These are phyloP conservation scores for Zymoseptoria brevis DNA, from an alignment of 2,329 filamentous ascomycete species.

Conservation along the genomic window DNA sequence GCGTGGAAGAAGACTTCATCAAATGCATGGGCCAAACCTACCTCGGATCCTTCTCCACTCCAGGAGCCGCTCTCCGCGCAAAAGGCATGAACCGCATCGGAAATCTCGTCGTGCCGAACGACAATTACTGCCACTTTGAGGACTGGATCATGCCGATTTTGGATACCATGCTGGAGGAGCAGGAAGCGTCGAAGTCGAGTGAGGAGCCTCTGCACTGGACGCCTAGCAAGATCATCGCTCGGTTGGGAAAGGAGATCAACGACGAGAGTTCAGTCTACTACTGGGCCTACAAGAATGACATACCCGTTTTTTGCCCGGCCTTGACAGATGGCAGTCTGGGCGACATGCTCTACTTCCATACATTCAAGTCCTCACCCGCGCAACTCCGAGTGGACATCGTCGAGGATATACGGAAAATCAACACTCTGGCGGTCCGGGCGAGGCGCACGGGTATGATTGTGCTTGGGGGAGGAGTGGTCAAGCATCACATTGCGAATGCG, in stretches of 20 bases:
- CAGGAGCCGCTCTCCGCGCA: conserved; percentile 67
- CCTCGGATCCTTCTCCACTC: conserved; percentile 73
- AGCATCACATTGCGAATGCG: conserved; percentile 97
- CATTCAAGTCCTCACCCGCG: conserved; percentile 75
- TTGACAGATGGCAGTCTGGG: conserved; percentile 91
- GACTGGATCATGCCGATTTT: conserved; percentile 96
- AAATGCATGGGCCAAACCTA: conserved; percentile 95
- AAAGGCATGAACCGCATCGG: conserved; percentile 93
- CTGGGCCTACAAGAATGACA: conserved; percentile 95
- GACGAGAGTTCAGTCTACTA: conserved; percentile 88
- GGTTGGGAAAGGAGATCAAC: conserved; percentile 89
- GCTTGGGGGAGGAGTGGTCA: conserved; percentile 86
- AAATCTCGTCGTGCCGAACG: conserved; percentile 90
- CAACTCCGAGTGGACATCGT: conserved; percentile 86
- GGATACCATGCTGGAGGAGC: conserved; percentile 88
- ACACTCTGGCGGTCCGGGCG: conserved; percentile 81
- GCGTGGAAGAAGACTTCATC: conserved; percentile 95
- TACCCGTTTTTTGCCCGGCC: conserved; percentile 93
- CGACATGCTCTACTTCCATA: conserved; percentile 98
- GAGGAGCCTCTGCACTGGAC: conserved; percentile 77
- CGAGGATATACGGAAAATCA: conserved; percentile 86
- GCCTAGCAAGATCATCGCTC: conserved; percentile 80
- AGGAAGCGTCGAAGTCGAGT: conserved; percentile 65
- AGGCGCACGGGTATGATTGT: conserved; percentile 92
- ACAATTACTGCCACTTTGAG: conserved; percentile 95